Base-by-base conservation (phyloP, 345 rosid species). In the Moricandia moricandioides region DNA sequence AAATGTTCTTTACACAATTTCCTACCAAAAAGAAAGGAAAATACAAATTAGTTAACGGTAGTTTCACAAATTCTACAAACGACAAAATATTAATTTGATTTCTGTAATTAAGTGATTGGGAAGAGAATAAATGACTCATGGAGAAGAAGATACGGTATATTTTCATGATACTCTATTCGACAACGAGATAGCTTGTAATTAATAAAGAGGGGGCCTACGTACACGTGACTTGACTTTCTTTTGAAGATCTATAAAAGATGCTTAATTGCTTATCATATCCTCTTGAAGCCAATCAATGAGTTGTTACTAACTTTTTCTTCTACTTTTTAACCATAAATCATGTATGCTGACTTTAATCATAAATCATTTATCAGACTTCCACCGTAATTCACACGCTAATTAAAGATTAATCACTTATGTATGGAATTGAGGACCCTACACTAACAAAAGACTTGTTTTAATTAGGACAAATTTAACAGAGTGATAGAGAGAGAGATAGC, bases 181-280 rank as follows among this genome's bases (percentile, higher is more conserved):
- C 57, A 62, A 17, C 1, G 74, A 61, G 58, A 69, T 62, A 29
- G 29, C 51, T 29, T 4, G 34, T 39, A 54, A 8, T 62, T 61
- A 62, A 76, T 62, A 31, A 76, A 35, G 18, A 4, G 21, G 30
- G 30, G 69, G 64, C 52, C 79, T 29, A 51, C 56, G 49, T 60
- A 40, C 80, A 70, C 71, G 71, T 64, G 80, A 77, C 66, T 63
- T 77, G 75, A 77, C 80, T 77, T 70, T 75, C 26, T 35, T 66
- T 35, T 14, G 4, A 70, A 76, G 30, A 70, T 70, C 71, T 69
- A 37, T 21, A 75, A 51, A 75, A 59, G 43, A 75, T 68, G 62
- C 56, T 69, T 69, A 21, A 21, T 21, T 21, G 24, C 24, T 55
- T 55, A 69, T 21, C 70, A 18, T 62, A 75, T 67, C 52, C 21